phyloP scores from a whole-genome alignment of 495 filamentous ascomycete genomes.

The Aspergillus avenaceus region DNA sequence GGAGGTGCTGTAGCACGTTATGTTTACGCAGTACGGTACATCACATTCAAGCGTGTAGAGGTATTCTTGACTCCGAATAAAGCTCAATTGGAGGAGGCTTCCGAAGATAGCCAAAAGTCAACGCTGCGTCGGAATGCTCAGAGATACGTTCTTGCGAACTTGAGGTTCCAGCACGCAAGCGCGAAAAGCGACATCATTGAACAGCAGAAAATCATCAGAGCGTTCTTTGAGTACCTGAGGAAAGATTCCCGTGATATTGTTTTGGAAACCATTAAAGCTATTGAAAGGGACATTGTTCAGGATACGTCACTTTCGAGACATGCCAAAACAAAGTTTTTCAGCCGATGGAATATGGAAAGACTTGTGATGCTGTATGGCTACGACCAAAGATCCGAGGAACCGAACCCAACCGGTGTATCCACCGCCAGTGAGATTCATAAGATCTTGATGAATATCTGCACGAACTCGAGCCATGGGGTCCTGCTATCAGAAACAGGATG shows the following conservation, averaged over 20 bases:
- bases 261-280: constrained; percentile 58
- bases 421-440: constrained; percentile 63
- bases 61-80: constrained; percentile 45
- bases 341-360: constrained; percentile 61
- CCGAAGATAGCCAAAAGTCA: constrained; percentile 54
- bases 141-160: constrained; percentile 65
- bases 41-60: constrained; percentile 69
- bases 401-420: constrained; percentile 27
- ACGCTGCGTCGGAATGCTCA: constrained; percentile 74
- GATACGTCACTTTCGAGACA: constrained; percentile 65
- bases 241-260: constrained; percentile 70
- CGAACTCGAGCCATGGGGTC: constrained; percentile 63
- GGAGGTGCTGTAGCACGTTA: constrained; percentile 69
- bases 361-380: constrained; percentile 72
- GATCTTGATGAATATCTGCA: constrained; percentile 70
- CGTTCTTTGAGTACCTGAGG: constrained; percentile 63
- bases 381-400: constrained; percentile 35
- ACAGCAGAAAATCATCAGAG: constrained; percentile 64
- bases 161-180: constrained; percentile 65
- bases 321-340: constrained; percentile 69
- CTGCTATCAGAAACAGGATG: constrained; percentile 64
- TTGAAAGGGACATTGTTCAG: constrained; percentile 63
- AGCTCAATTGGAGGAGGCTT: constrained; percentile 42
- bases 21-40: constrained; percentile 64
- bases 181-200: constrained; percentile 73